phyloP scores from a whole-genome alignment of 805 yeast species.

The Suhomyces prunicola region DNA sequence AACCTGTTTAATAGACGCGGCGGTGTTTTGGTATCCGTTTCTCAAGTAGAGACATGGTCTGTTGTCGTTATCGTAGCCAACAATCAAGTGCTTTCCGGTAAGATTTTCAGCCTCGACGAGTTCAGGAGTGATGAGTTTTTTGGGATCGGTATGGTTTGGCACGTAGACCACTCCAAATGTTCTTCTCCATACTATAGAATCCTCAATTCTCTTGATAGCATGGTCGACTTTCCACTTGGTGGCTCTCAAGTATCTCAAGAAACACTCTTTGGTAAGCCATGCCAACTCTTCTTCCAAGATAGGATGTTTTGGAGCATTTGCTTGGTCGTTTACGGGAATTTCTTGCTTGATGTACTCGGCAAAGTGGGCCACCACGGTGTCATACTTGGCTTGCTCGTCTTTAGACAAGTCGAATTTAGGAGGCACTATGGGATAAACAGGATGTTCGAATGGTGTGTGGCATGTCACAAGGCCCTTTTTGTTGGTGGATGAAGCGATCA shows the following conservation, averaged over 20 bases:
- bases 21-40: conserved; percentile 95
- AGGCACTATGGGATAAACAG: conserved; percentile 31
- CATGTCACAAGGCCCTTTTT: conserved; percentile 29
- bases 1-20: conserved; percentile 86
- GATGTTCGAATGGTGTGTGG: conserved; percentile 38
- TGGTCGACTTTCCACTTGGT: conserved; percentile 81
- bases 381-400: conserved; percentile 32
- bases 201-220: conserved; percentile 70
- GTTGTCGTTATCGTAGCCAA: conserved; percentile 86
- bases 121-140: conserved; percentile 51
- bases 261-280: conserved; percentile 92
- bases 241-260: conserved; percentile 86
- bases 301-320: conserved; percentile 22
- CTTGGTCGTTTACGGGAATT: conserved; percentile 27
- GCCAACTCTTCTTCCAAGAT: conserved; percentile 59
- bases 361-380: conserved; percentile 28
- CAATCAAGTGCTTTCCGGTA: conserved; percentile 87
- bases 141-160: conserved; percentile 41
- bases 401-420: conserved; percentile 28
- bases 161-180: conserved; percentile 67
- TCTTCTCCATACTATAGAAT: conserved; percentile 88
- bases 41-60: conserved; percentile 91
- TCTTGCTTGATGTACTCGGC: conserved; percentile 21
- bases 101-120: conserved; percentile 66
- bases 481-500: conserved; percentile 11